These are phyloP conservation scores for Phytophthora hibernalis DNA, from an alignment of 352 stramenopile genomes.

Conservation along the genomic window DNA sequence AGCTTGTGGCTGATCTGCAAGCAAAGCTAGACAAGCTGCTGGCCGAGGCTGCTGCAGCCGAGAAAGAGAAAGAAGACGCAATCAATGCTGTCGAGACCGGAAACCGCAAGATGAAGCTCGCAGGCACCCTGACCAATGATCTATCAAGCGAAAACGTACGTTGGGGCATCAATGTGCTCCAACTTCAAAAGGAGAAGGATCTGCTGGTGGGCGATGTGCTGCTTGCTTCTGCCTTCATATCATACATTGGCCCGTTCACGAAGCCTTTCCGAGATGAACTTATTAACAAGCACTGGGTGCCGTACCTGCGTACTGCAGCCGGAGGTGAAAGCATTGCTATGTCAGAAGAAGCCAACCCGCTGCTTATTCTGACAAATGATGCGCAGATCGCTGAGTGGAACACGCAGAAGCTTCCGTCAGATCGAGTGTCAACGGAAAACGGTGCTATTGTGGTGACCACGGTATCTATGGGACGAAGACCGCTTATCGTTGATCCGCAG, in stretches of 20 bases:
- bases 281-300: constrained; percentile 94
- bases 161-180: constrained; percentile 94
- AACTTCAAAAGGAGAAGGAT: constrained; percentile 92
- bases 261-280: constrained; percentile 95
- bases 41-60: constrained; percentile 88
- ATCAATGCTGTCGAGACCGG: constrained; percentile 92
- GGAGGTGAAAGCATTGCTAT: constrained; percentile 91
- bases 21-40: constrained; percentile 94
- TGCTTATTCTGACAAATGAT: constrained; percentile 92
- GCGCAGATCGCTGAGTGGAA: constrained; percentile 95
- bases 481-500: constrained; percentile 95
- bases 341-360: constrained; percentile 89
- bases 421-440: constrained; percentile 95
- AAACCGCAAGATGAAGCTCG: constrained; percentile 96
- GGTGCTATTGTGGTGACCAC: constrained; percentile 93
- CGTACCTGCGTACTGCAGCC: constrained; percentile 89
- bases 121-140: constrained; percentile 94
- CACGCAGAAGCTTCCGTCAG: constrained; percentile 91
- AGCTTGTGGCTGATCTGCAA: constrained; percentile 93
- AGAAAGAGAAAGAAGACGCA: constrained; percentile 94
- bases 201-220: constrained; percentile 95
- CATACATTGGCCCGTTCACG: constrained; percentile 96
- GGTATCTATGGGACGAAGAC: constrained; percentile 89
- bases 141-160: constrained; percentile 96
- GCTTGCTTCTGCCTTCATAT: constrained; percentile 95